A percentile compares a stretch with the other conserved stretches of the same genome.
These are phyloP conservation scores for Pythium myriotylum DNA, from an alignment of 352 stramenopile genomes.

Conservation along the genomic window DNA sequence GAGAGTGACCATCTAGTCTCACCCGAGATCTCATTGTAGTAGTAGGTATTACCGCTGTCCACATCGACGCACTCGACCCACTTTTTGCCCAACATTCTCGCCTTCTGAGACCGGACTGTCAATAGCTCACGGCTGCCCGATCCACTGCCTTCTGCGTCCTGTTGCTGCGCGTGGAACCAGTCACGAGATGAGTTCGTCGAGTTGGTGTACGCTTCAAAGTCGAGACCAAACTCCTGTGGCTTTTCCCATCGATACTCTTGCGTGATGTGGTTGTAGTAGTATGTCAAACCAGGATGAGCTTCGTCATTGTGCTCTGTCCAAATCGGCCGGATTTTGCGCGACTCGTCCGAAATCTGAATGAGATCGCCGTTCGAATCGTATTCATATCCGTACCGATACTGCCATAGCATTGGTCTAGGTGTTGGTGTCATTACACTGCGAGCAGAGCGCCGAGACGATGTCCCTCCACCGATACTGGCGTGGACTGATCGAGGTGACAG, in stretches of 20 bases:
- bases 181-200: slow-evolving; percentile 50
- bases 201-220: slow-evolving; percentile 51
- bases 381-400: slow-evolving; percentile 78
- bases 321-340: slow-evolving; percentile 38
- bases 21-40: slow-evolving; percentile 91
- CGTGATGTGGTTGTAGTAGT: slow-evolving; percentile 77
- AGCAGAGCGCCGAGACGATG: slow-evolving; percentile 21
- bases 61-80: slow-evolving; percentile 87
- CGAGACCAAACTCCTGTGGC: slow-evolving; percentile 56
- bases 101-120: slow-evolving; percentile 24
- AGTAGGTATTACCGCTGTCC: slow-evolving; percentile 86
- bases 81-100: slow-evolving; percentile 55
- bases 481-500: slow-evolving; percentile 66
- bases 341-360: slow-evolving; percentile 23
- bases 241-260: slow-evolving; percentile 83
- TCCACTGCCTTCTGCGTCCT: slow-evolving; percentile 1
- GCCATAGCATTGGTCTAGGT: slow-evolving; percentile 62
- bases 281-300: slow-evolving; percentile 44
- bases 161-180: slow-evolving; percentile 55
- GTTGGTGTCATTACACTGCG: slow-evolving; percentile 28
- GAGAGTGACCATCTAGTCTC: slow-evolving; percentile 87
- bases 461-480: slow-evolving; percentile 5
- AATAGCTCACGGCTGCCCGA: slow-evolving; percentile 12
- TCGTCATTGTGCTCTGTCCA: slow-evolving; percentile 70
- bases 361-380: slow-evolving; percentile 47